These are phyloP conservation scores for Blastocystis sp. DNA, from an alignment of 352 stramenopile species.

Conservation along the genomic window DNA sequence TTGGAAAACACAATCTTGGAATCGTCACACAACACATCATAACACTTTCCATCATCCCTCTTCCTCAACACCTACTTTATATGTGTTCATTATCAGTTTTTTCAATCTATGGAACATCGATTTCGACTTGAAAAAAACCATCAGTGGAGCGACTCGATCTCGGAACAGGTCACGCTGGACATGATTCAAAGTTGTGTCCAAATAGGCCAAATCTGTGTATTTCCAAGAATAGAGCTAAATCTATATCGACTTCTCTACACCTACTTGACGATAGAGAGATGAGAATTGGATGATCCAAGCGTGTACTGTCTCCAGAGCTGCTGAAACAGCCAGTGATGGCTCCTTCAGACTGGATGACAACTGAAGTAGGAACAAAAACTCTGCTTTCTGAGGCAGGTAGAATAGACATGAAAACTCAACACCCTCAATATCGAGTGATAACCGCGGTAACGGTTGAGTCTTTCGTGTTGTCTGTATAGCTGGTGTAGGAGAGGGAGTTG, in stretches of 20 bases:
- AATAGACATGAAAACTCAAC: slow-evolving; percentile 10
- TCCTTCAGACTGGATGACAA: not conserved
- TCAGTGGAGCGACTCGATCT: not conserved
- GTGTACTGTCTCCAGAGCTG: not conserved
- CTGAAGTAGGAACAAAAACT: slow-evolving; percentile 11
- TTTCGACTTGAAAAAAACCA: slow-evolving; percentile 4
- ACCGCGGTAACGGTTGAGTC: not conserved
- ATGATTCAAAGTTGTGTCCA: not conserved
- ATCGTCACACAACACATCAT: not conserved
- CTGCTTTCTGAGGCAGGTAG: not conserved
- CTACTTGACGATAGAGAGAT: not conserved
- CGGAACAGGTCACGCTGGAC: not conserved
- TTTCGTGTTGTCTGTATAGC: not conserved
- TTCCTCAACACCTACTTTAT: not conserved
- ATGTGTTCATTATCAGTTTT: not conserved
- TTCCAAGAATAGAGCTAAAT: not conserved
- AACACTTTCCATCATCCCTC: not conserved
- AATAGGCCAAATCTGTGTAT: not conserved
- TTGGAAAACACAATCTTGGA: not conserved
- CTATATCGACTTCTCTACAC: not conserved
- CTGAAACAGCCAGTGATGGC: not conserved
- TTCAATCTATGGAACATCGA: not conserved
- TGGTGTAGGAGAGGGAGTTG: not conserved
- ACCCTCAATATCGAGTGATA: not conserved
- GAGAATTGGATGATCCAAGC: slow-evolving; percentile 16